Conservation (phyloP, 148 eudicot genomes). For the Linanthus parryae region DNA sequence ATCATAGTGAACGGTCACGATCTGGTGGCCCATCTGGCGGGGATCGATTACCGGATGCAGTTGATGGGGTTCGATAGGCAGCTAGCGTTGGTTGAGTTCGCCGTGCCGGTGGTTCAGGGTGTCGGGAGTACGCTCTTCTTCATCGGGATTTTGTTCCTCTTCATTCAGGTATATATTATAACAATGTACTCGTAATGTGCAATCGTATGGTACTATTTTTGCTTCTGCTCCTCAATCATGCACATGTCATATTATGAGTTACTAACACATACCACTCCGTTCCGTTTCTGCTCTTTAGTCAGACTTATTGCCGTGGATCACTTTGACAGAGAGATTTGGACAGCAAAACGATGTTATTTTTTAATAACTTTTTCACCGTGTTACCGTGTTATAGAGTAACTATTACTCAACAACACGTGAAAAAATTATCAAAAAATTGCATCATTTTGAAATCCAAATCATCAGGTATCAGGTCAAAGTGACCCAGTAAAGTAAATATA, state of each 20-base stretch:
- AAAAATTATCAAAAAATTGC: too few relatives aligned
- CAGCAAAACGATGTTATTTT: too few relatives aligned
- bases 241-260: not conserved
- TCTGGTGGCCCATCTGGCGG: slow-evolving; percentile 70
- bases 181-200: not conserved
- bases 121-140: slow-evolving; percentile 35
- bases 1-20: slow-evolving; percentile 55
- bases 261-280: too few relatives aligned
- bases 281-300: too few relatives aligned
- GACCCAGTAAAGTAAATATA: too few relatives aligned
- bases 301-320: too few relatives aligned
- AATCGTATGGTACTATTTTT: not conserved
- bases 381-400: too few relatives aligned
- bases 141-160: slow-evolving; percentile 29
- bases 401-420: too few relatives aligned
- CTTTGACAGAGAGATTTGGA: too few relatives aligned
- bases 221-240: not conserved
- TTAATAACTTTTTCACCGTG: too few relatives aligned
- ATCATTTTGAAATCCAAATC: too few relatives aligned
- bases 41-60: slow-evolving; percentile 39
- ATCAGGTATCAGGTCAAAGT: too few relatives aligned
- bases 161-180: slow-evolving; percentile 26
- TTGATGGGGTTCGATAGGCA: slow-evolving; percentile 56
- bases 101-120: slow-evolving; percentile 45
- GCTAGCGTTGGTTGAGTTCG: slow-evolving; percentile 69